These are phyloP conservation scores for Coccinonectria pachysandricola DNA, from an alignment of 2,329 filamentous ascomycete species.

Conservation along the genomic window DNA sequence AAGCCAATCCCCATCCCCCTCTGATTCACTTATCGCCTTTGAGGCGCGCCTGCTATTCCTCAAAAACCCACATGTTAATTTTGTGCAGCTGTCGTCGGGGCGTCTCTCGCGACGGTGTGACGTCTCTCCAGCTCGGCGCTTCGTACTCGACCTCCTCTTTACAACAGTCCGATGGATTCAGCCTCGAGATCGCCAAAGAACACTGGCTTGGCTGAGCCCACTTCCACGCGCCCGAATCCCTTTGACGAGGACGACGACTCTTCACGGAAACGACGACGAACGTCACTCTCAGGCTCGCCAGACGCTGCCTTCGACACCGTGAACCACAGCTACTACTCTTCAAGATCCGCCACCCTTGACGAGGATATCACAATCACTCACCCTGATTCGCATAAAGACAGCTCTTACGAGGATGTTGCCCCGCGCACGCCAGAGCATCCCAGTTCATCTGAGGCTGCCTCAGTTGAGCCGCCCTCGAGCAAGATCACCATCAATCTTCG, in stretches of 20 bases:
- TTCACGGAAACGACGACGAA: slow-evolving; percentile 52
- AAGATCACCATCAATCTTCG: slow-evolving; percentile 52
- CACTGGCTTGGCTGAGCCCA: slow-evolving; percentile 52
- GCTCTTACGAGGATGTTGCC: slow-evolving; percentile 31
- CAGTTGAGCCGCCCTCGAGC: slow-evolving; percentile 35
- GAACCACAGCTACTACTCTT: slow-evolving; percentile 13
- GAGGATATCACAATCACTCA: slow-evolving; percentile 18
- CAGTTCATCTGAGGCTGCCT: slow-evolving; percentile 21
- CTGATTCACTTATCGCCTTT: slow-evolving; percentile 10
- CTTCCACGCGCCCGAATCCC: slow-evolving; percentile 52
- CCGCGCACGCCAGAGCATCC: slow-evolving; percentile 34
- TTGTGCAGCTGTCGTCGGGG: slow-evolving; percentile 41
- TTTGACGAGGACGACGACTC: slow-evolving; percentile 49
- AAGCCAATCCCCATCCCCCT: no score
- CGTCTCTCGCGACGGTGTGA: slow-evolving; percentile 43
- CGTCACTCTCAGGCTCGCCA: slow-evolving; percentile 45
- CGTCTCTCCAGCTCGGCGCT: slow-evolving; percentile 36
- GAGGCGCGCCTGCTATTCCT: slow-evolving; percentile 13
- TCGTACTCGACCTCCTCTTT: slow-evolving; percentile 25
- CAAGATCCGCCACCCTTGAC: slow-evolving; percentile 22
- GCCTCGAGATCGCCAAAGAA: slow-evolving; percentile 38
- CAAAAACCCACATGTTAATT: slow-evolving; percentile 47
- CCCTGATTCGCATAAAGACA: slow-evolving; percentile 16
- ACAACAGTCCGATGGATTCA: slow-evolving; percentile 44
- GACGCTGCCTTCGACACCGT: slow-evolving; percentile 39